phyloP scores from a whole-genome alignment of 495 filamentous ascomycete species.

The Hyphodiscus hymeniophilus region DNA sequence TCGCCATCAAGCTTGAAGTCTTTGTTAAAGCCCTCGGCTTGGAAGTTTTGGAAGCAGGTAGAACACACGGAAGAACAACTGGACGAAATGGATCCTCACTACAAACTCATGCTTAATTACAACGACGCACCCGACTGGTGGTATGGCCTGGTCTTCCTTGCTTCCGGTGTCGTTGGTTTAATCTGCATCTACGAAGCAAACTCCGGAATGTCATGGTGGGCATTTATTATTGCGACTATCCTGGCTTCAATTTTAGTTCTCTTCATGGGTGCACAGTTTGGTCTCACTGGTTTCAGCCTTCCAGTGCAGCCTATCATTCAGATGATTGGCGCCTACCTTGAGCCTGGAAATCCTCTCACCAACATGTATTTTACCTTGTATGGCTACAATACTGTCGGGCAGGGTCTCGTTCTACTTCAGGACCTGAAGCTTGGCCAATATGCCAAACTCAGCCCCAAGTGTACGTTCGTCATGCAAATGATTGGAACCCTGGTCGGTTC shows the following conservation, averaged over 20 bases:
- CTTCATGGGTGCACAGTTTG: constrained; percentile 30
- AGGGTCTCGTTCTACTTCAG: constrained; percentile 26
- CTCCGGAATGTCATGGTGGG: constrained; percentile 46
- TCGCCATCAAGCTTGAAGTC: constrained; percentile 17
- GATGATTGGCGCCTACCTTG: constrained; percentile 31
- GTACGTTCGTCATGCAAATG: constrained; percentile 38
- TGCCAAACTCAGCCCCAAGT: constrained; percentile 27
- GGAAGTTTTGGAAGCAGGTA: constrained; percentile 27
- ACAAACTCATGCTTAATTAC: constrained; percentile 36
- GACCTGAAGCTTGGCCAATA: constrained; percentile 34
- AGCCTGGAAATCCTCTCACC: constrained; percentile 36
- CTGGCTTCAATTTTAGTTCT: constrained; percentile 27
- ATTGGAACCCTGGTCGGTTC: constrained; percentile 37
- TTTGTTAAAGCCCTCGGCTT: constrained; percentile 7
- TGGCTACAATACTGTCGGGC: constrained; percentile 30
- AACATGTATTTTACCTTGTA: constrained; percentile 35
- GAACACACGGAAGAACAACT: constrained; percentile 13
- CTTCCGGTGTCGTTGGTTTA: constrained; percentile 42
- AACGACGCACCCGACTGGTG: constrained; percentile 49
- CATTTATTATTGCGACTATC: constrained; percentile 39
- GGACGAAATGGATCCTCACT: constrained; percentile 35
- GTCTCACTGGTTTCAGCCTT: constrained; percentile 31
- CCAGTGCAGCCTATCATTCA: constrained; percentile 28
- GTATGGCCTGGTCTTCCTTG: constrained; percentile 38
- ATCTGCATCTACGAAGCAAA: constrained; percentile 36